Base-by-base conservation (phyloP, 2,329 filamentous ascomycete genomes). In the Coniochaeta hoffmannii region DNA sequence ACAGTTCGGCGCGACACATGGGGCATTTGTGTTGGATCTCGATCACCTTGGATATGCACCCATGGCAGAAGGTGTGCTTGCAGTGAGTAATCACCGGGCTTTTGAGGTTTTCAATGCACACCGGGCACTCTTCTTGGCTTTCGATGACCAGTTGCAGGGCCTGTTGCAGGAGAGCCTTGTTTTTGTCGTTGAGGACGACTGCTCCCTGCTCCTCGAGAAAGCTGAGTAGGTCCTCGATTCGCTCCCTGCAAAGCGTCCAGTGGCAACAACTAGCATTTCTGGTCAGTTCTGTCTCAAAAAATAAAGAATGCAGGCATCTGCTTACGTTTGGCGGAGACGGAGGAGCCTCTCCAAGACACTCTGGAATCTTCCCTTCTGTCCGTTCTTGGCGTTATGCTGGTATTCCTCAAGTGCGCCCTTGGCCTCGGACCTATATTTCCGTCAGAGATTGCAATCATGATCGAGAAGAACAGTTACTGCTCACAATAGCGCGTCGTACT, bases 51-150 rank as follows among this genome's bases (percentile, higher is more conserved):
- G 83, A 76, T 59, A 96, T 90, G 67, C 92, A 96, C 4, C 74
- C 71, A 22, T 75, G 76, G 61, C 90, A 91, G 68, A 91, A 96
- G 1, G 85, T 76, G 67, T 96, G 91, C 26, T 88, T 89, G 71
- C 91, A 96, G 50, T 85, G 82, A 1, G 90, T 96, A 63, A 96
- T 95, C 53, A 94, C 83, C 0, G 91, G 89, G 3, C 81, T 74
- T 26, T 83, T 82, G 2, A 93, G 76, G 0, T 76, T 73, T 30
- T 95, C 90, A 31, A 92, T 80, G 68, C 92, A 96, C 53, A 96
- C 81, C 0, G 89, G 78, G 64, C 92, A 96, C 57, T 92, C 86
- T 62, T 96, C 91, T 58, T 89, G 88, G 49, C 78, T 87, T 60
- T 95, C 89, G 55, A 93, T 87, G 59, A 83, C 85, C 8, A 95